Percentiles rank a stretch among this genome's conserved stretches.
Evolutionary conservation across 1,284 basidiomycete genomes (phyloP).

Genomic region (Fomitopsis schrenkii): DNA sequence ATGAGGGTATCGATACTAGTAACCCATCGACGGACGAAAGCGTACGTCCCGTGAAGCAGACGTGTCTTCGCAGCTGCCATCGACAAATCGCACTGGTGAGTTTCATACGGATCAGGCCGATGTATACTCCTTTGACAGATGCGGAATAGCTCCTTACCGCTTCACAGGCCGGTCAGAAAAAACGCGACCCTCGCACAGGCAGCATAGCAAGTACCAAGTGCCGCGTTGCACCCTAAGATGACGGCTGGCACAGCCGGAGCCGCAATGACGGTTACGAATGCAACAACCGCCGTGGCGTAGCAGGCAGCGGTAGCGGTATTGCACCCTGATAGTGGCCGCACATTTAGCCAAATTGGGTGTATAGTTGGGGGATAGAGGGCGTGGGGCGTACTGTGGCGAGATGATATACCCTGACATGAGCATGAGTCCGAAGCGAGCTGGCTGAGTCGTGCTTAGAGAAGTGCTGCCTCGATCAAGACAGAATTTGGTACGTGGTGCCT

Average conservation of each 20-base stretch:
- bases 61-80: neutral
- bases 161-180: slow-evolving; percentile 25
- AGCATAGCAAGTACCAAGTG: slow-evolving; percentile 36
- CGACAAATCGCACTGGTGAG: neutral
- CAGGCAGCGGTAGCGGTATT: slow-evolving; percentile 48
- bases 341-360: no score
- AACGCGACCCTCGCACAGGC: slow-evolving; percentile 23
- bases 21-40: no score
- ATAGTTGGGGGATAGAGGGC: no score
- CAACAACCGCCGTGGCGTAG: slow-evolving; percentile 48
- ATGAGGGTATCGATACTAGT: no score
- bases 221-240: slow-evolving; percentile 47
- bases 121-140: neutral
- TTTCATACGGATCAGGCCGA: no score
- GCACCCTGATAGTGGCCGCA: slow-evolving; percentile 48
- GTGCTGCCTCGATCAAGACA: no score
- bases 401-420: no score
- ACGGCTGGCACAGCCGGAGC: slow-evolving; percentile 39
- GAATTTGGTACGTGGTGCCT: no score
- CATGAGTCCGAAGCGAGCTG: no score
- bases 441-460: no score
- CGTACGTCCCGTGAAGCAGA: no score
- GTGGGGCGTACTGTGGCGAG: no score
- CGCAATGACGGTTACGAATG: slow-evolving; percentile 46
- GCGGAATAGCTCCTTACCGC: neutral